phyloP scores from a whole-genome alignment of 371 early-diverging fungal species.

The Apophysomyces variabilis region DNA sequence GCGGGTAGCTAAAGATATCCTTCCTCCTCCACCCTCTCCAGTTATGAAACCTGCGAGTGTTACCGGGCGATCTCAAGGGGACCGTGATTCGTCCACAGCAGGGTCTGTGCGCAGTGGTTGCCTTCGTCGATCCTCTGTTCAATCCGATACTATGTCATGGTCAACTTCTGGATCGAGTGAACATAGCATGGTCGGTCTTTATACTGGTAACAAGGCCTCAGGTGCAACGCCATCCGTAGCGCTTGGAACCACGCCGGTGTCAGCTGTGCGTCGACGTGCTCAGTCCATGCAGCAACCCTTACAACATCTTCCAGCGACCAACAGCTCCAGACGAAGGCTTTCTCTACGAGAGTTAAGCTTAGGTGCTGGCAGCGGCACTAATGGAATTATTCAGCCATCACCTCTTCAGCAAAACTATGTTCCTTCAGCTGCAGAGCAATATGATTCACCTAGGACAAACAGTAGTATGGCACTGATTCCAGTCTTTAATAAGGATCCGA shows the following conservation, averaged over 20 bases:
- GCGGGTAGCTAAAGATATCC: conserved; percentile 5
- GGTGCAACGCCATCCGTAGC: background rate
- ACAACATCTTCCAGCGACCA: background rate
- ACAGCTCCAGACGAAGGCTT: conserved; percentile 19
- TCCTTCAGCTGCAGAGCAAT: background rate
- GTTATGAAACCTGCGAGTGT: conserved; percentile 31
- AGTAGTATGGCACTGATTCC: conserved; percentile 1
- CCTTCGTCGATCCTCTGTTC: conserved; percentile 29
- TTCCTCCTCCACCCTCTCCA: conserved; percentile 22
- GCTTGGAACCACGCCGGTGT: background rate
- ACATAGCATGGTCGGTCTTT: background rate
- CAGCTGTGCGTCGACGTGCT: background rate
- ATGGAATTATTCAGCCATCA: conserved; percentile 1
- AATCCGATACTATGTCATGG: conserved; percentile 26
- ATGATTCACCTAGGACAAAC: background rate
- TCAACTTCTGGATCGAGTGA: conserved; percentile 18
- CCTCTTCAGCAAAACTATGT: conserved; percentile 2
- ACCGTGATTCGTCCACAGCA: conserved; percentile 31
- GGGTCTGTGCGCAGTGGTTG: conserved; percentile 22
- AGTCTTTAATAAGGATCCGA: background rate
- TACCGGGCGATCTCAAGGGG: conserved; percentile 24
- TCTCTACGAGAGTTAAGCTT: conserved; percentile 28
- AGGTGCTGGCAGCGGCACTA: conserved; percentile 10
- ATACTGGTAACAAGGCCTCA: background rate
- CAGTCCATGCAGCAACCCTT: conserved; percentile 7